Conservation (phyloP, 371 early-diverging fungal species). For the Mortierella sp. region DNA sequence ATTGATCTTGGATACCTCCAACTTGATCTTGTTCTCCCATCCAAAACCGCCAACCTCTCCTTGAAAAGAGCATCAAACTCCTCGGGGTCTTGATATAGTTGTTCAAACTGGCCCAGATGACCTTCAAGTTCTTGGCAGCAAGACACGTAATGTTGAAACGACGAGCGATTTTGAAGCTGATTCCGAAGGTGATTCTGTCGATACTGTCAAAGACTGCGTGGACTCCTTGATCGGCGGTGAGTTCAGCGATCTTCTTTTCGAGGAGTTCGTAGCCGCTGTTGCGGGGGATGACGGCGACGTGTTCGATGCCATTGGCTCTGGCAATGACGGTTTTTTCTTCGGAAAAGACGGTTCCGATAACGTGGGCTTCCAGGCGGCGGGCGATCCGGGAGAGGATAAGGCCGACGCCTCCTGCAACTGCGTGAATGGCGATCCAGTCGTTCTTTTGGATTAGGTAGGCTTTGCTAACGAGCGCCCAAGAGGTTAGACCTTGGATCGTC, state of each 20-base stretch:
- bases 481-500: not conserved
- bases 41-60: too few species aligned
- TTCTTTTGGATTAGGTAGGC: too few species aligned
- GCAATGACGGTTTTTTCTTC: too few species aligned
- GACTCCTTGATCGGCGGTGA: constrained; percentile 82
- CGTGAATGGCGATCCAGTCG: too few species aligned
- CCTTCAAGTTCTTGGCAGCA: constrained; percentile 70
- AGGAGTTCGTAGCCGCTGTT: constrained; percentile 64
- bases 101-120: constrained; percentile 81
- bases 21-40: not conserved
- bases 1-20: not conserved
- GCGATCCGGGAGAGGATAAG: too few species aligned
- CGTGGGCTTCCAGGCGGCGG: too few species aligned
- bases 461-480: too few species aligned
- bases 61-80: constrained; percentile 55
- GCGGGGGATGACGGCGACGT: constrained; percentile 74
- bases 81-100: constrained; percentile 78
- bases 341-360: too few species aligned
- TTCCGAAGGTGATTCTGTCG: constrained; percentile 86
- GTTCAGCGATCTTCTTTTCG: constrained; percentile 73
- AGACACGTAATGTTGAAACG: constrained; percentile 76
- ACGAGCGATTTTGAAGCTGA: constrained; percentile 72
- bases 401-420: too few species aligned
- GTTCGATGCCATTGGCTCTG: constrained; percentile 73
- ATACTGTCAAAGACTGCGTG: constrained; percentile 93